A percentile compares a stretch with the other conserved stretches of the same genome.
These are phyloP conservation scores for Aspergillus tamarii DNA, from an alignment of 2,329 filamentous ascomycete species.

Conservation along the genomic window DNA sequence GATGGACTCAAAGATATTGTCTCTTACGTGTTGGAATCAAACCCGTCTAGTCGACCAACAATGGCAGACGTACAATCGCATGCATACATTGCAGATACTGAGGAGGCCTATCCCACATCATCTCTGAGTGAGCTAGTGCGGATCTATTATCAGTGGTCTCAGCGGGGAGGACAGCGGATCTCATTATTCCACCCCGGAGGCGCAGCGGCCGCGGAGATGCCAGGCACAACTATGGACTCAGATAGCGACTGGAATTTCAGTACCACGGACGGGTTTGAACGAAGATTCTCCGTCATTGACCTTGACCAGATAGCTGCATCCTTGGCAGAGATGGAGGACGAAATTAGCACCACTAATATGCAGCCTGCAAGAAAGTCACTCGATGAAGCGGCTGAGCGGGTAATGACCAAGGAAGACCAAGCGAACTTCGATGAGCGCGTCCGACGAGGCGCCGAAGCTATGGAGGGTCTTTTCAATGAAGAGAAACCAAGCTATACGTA, in stretches of 20 bases:
- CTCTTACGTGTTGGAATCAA: constrained; percentile 47
- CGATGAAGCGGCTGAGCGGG: constrained; percentile 35
- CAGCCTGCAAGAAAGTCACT: constrained; percentile 29
- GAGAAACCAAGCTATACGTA: constrained; percentile 61
- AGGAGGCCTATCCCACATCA: constrained; percentile 47
- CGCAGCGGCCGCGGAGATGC: constrained; percentile 58
- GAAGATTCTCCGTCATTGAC: constrained; percentile 52
- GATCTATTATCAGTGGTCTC: constrained; percentile 54
- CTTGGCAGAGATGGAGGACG: constrained; percentile 47
- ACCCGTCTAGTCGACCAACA: constrained; percentile 48
- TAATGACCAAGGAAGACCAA: constrained; percentile 49
- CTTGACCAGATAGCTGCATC: constrained; percentile 51
- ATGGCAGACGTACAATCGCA: constrained; percentile 53
- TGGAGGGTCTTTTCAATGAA: constrained; percentile 62
- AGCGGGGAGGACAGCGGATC: constrained; percentile 51
- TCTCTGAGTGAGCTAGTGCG: constrained; percentile 50
- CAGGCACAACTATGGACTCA: constrained; percentile 44
- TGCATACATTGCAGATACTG: constrained; percentile 47
- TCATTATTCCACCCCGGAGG: constrained; percentile 65
- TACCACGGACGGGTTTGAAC: constrained; percentile 64
- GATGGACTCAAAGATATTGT: constrained; percentile 51
- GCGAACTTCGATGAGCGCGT: constrained; percentile 61
- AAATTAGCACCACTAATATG: constrained; percentile 36
- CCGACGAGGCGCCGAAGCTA: constrained; percentile 57
- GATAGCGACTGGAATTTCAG: constrained; percentile 68